Evolutionary conservation across 148 eudicot genomes (phyloP).

Genomic region (Amaranthus hypochondriacus): DNA sequence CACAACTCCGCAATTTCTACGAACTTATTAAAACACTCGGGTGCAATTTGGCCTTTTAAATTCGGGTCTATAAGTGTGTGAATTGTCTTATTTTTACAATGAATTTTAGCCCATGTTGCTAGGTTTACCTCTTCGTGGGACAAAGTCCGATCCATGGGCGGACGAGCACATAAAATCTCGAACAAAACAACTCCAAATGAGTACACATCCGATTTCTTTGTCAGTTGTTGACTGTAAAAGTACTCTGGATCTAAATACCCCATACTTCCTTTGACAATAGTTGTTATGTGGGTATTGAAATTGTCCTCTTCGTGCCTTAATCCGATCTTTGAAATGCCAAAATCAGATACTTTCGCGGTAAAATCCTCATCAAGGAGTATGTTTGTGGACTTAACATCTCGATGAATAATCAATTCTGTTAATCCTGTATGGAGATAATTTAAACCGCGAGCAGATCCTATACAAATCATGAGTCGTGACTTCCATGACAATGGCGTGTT

Average conservation of each 20-base stretch:
- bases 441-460: slow-evolving; percentile 17
- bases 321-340: slow-evolving; percentile 5
- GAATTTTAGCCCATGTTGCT: slow-evolving; percentile 24
- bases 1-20: slow-evolving; percentile 29
- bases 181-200: slow-evolving; percentile 43
- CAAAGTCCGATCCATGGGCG: slow-evolving; percentile 6
- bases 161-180: slow-evolving; percentile 40
- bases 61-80: slow-evolving; percentile 29
- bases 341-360: slow-evolving; percentile 7
- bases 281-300: slow-evolving; percentile 26
- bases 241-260: slow-evolving; percentile 46
- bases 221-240: slow-evolving; percentile 24
- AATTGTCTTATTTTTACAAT: slow-evolving; percentile 18
- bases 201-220: slow-evolving; percentile 38
- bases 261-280: slow-evolving; percentile 39
- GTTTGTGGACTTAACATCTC: slow-evolving; percentile 15
- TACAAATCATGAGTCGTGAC: slow-evolving; percentile 6
- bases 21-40: slow-evolving; percentile 28
- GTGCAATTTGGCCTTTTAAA: slow-evolving; percentile 25
- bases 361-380: slow-evolving; percentile 1
- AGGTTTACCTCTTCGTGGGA: slow-evolving; percentile 33
- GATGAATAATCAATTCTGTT: slow-evolving; percentile 6
- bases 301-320: background rate
- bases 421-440: slow-evolving; percentile 7
- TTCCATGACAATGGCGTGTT: slow-evolving; percentile 9